Conservation (phyloP, 2,329 filamentous ascomycete species). For the Thelonectria discophora region DNA sequence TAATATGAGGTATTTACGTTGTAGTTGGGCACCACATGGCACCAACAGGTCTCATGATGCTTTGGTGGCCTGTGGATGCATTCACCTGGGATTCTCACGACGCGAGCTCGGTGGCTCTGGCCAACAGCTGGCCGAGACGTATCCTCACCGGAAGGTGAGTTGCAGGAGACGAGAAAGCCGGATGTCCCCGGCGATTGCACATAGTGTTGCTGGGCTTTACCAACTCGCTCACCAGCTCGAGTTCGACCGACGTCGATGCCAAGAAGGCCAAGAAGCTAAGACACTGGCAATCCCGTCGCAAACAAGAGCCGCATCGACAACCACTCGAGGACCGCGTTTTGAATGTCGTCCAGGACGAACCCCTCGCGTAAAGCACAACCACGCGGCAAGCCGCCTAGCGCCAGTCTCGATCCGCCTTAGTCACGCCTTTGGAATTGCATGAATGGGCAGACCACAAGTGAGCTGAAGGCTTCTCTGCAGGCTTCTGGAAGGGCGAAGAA, state of each 20-base stretch:
- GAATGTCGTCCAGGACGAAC: neutral
- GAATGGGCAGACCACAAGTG: constrained; percentile 1
- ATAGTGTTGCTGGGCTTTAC: neutral
- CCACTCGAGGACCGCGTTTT: neutral
- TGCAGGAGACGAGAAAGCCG: neutral
- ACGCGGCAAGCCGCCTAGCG: constrained; percentile 6
- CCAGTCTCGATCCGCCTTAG: constrained; percentile 13
- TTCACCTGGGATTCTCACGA: neutral
- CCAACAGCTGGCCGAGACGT: neutral
- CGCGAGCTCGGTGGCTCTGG: neutral
- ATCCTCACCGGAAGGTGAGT: neutral
- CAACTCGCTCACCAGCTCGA: neutral
- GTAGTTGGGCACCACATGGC: constrained; percentile 1
- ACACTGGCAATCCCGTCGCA: neutral
- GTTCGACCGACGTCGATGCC: constrained; percentile 6
- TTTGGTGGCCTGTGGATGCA: neutral
- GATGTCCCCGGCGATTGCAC: neutral
- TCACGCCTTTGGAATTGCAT: neutral
- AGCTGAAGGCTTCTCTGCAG: neutral
- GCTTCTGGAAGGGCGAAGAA: constrained; percentile 6
- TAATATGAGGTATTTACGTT: constrained; percentile 16
- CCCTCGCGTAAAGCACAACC: neutral
- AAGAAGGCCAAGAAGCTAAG: constrained; percentile 5
- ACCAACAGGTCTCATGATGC: constrained; percentile 14
- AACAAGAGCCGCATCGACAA: constrained; percentile 18